Percentiles rank a stretch among this genome's conserved stretches.
These are phyloP conservation scores for Dipodascus albidus DNA, from an alignment of 805 yeast genomes.

Conservation along the genomic window DNA sequence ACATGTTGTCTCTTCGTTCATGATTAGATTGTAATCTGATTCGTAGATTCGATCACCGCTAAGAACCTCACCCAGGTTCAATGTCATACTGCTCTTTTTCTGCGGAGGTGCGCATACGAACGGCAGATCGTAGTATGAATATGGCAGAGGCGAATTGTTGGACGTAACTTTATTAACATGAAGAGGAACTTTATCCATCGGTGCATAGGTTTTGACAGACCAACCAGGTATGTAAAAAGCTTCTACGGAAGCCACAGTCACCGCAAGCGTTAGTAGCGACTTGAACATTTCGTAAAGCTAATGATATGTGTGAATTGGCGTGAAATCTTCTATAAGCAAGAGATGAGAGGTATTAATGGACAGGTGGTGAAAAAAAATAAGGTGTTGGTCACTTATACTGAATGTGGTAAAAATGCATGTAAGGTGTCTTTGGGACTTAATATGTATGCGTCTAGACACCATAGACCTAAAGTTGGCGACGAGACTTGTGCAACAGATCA, in stretches of 20 bases:
- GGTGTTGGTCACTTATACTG: too few species aligned
- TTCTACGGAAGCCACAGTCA: not conserved
- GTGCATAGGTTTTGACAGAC: constrained; percentile 28
- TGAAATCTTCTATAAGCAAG: not conserved
- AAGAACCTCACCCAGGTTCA: constrained; percentile 66
- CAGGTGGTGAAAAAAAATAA: not conserved
- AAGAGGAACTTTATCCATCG: constrained; percentile 55
- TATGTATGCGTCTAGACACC: too few species aligned
- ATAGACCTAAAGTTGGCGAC: not conserved
- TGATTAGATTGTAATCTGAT: constrained; percentile 53
- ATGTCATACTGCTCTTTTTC: constrained; percentile 44
- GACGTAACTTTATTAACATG: constrained; percentile 71
- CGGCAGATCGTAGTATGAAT: constrained; percentile 63
- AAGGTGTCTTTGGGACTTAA: too few species aligned
- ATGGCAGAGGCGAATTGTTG: constrained; percentile 66
- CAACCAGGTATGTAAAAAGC: constrained; percentile 20
- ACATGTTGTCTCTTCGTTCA: constrained; percentile 59
- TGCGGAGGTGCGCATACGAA: constrained; percentile 64
- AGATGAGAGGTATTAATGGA: not conserved
- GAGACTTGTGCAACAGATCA: not conserved
- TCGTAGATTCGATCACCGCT: constrained; percentile 74
- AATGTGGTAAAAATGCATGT: too few species aligned
- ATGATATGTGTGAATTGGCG: not conserved
- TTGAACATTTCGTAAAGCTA: not conserved
- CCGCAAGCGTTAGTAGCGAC: not conserved